These are phyloP conservation scores for Pyrus hybrid DNA, from an alignment of 331 rosid genomes.

Conservation along the genomic window DNA sequence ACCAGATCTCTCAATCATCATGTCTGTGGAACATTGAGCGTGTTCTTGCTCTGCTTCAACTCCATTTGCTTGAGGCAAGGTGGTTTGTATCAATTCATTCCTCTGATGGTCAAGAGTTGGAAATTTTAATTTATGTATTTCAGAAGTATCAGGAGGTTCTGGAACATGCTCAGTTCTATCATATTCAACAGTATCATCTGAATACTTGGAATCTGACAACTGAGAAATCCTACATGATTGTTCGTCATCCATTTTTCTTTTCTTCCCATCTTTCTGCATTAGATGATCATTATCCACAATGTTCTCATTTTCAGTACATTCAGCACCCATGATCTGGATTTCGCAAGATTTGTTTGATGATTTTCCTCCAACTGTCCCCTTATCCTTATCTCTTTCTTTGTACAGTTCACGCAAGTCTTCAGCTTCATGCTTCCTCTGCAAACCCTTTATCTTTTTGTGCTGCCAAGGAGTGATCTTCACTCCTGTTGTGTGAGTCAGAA, in stretches of 20 bases:
- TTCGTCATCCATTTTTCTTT: background rate
- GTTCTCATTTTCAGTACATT: background rate
- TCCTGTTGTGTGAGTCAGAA: constrained; percentile 49
- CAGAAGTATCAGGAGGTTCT: background rate
- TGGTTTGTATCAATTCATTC: background rate
- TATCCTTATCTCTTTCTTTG: constrained; percentile 11
- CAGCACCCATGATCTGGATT: background rate
- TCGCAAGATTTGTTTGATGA: background rate
- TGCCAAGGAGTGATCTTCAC: constrained; percentile 46
- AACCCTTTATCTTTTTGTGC: constrained; percentile 17
- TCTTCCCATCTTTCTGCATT: background rate
- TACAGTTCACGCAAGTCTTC: constrained; percentile 37
- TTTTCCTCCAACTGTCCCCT: background rate
- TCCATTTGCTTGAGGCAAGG: constrained; percentile 3
- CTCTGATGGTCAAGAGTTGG: background rate
- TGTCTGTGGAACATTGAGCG: constrained; percentile 24
- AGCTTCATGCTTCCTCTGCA: constrained; percentile 30
- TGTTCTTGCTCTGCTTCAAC: constrained; percentile 9
- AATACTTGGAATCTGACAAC: background rate
- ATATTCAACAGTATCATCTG: background rate
- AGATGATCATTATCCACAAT: background rate
- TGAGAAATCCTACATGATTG: background rate
- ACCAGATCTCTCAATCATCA: constrained; percentile 2
- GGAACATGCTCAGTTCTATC: background rate
- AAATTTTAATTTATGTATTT: background rate